Conservation (phyloP, 2,329 filamentous ascomycete species). For the Fusarium penzigii region DNA sequence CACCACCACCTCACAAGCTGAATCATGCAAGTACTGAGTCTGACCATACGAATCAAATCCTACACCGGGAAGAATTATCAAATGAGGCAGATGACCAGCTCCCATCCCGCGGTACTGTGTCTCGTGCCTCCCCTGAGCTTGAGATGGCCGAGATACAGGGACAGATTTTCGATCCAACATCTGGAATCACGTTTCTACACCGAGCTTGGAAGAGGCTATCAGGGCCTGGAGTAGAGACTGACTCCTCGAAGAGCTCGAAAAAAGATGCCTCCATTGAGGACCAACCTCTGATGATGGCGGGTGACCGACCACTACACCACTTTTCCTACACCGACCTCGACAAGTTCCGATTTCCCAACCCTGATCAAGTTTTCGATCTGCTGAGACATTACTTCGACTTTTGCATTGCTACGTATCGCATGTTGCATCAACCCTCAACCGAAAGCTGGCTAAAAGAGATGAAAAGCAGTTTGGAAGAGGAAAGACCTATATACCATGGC, state of each 20-base stretch:
- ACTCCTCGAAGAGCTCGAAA: constrained; percentile 24
- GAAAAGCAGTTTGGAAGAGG: constrained; percentile 37
- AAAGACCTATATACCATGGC: constrained; percentile 39
- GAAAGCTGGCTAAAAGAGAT: constrained; percentile 48
- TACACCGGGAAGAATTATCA: background rate
- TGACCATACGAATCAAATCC: background rate
- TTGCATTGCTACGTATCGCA: constrained; percentile 60
- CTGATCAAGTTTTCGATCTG: constrained; percentile 34
- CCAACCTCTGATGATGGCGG: constrained; percentile 49
- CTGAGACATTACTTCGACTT: constrained; percentile 60
- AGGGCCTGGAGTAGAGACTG: constrained; percentile 40
- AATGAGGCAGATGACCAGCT: background rate
- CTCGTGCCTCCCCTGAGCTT: constrained; percentile 43
- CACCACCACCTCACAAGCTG: constrained; percentile 25
- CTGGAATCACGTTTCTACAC: constrained; percentile 53
- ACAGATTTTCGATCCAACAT: constrained; percentile 54
- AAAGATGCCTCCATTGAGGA: constrained; percentile 30
- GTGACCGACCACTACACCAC: constrained; percentile 48
- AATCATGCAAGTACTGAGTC: background rate
- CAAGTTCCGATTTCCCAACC: constrained; percentile 40
- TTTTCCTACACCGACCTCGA: constrained; percentile 29
- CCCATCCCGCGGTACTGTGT: constrained; percentile 34
- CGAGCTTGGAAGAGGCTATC: constrained; percentile 50
- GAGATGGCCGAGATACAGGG: constrained; percentile 52
- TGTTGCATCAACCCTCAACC: constrained; percentile 55